These are phyloP conservation scores for Gastrolobium villosum DNA, from an alignment of 306 rosid species.

Conservation along the genomic window DNA sequence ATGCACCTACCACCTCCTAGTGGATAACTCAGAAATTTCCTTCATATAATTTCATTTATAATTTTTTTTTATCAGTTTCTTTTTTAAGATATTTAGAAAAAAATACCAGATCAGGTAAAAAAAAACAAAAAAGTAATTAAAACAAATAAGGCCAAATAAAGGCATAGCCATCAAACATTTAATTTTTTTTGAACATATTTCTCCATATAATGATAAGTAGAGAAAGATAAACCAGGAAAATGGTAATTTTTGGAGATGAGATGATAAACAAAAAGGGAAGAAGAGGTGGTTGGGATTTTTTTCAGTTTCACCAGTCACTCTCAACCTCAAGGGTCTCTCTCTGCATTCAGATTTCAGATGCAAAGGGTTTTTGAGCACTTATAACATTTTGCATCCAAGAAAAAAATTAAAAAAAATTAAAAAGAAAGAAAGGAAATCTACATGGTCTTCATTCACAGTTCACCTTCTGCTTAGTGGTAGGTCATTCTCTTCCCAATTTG, in stretches of 20 bases:
- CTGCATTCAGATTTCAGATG: slow-evolving; percentile 47
- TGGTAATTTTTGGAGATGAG: slow-evolving; percentile 38
- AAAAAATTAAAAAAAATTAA: background rate
- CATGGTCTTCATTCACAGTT: slow-evolving; percentile 36
- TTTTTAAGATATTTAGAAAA: background rate
- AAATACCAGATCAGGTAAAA: background rate
- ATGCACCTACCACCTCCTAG: background rate
- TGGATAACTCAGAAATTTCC: slow-evolving; percentile 33
- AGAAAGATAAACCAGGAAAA: slow-evolving; percentile 42
- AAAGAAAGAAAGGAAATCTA: background rate
- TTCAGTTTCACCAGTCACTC: slow-evolving; percentile 50
- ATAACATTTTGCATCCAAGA: background rate
- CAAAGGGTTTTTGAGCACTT: slow-evolving; percentile 29
- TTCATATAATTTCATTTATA: background rate
- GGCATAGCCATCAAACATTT: slow-evolving; percentile 33
- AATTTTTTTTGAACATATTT: background rate
- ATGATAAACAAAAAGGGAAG: slow-evolving; percentile 43
- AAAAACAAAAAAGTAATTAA: background rate
- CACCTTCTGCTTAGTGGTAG: slow-evolving; percentile 29
- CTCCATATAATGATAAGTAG: background rate
- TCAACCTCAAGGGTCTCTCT: slow-evolving; percentile 57
- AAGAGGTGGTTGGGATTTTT: slow-evolving; percentile 43
- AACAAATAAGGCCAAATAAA: slow-evolving; percentile 17
- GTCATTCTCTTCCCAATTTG: slow-evolving; percentile 32
- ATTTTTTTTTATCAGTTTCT: background rate